phyloP scores from a whole-genome alignment of 2,329 filamentous ascomycete genomes.

The Hypoxylon sp. region DNA sequence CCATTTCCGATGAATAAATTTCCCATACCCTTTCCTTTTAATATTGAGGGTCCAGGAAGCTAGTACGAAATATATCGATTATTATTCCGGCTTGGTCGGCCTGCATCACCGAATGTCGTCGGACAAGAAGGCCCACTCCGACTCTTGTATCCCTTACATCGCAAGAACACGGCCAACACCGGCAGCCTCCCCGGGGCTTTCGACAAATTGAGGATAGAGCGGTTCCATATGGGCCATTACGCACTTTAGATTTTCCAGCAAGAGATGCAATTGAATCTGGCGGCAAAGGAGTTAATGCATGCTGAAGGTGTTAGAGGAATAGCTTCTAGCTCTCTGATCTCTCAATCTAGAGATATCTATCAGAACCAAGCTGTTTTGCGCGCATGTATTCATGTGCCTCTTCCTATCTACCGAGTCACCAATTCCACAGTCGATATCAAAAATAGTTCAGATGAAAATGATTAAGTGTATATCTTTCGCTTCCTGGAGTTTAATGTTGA shows the following conservation, averaged over 20 bases:
- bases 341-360: too few relatives aligned
- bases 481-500: neutral
- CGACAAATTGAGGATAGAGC: neutral
- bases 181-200: neutral
- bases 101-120: neutral
- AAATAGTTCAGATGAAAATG: neutral
- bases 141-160: neutral
- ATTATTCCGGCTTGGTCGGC: neutral
- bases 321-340: too few relatives aligned
- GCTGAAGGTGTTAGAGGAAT: too few relatives aligned
- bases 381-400: too few relatives aligned
- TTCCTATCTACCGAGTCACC: too few relatives aligned
- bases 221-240: neutral
- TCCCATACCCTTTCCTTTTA: neutral
- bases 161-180: neutral
- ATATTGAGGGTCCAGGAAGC: neutral
- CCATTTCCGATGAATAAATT: neutral
- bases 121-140: neutral
- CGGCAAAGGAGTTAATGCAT: too few relatives aligned
- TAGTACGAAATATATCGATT: neutral
- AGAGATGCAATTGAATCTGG: neutral
- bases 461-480: neutral
- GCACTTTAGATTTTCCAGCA: neutral
- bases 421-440: too few relatives aligned
- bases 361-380: too few relatives aligned